Percentiles rank a stretch among this genome's conserved stretches.
Evolutionary conservation across 306 rosid species (phyloP).

Genomic region (Prunus kanzakura): DNA sequence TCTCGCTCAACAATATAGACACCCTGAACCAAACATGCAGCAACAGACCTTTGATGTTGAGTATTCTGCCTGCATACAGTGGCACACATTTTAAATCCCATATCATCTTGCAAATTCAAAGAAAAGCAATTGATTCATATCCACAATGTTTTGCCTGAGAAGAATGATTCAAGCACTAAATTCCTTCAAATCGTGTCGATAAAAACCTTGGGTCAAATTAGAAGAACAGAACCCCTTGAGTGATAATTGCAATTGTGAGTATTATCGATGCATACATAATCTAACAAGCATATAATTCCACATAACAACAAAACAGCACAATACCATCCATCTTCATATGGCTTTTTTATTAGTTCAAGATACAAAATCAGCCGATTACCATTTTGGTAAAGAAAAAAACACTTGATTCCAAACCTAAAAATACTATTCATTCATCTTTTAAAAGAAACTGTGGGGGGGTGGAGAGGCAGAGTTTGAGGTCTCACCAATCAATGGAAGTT

Average conservation of each 20-base stretch:
- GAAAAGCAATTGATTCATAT: background rate
- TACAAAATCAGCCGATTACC: background rate
- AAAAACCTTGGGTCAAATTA: too few relatives aligned
- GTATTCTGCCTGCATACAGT: slow-evolving; percentile 55
- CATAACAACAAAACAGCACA: background rate
- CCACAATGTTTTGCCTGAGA: background rate
- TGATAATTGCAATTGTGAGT: background rate
- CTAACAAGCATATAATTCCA: background rate
- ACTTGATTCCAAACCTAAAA: background rate
- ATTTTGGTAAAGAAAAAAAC: background rate
- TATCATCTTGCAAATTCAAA: slow-evolving; percentile 10
- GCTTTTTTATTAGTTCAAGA: background rate
- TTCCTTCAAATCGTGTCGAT: too few relatives aligned
- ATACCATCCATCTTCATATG: background rate
- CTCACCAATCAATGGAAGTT: slow-evolving; percentile 73
- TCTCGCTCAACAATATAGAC: slow-evolving; percentile 79
- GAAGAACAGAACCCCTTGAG: background rate
- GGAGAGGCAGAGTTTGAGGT: background rate
- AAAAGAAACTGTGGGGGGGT: background rate
- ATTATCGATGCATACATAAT: background rate
- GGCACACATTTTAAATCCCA: slow-evolving; percentile 2
- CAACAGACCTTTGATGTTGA: slow-evolving; percentile 69
- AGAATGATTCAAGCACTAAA: too few relatives aligned
- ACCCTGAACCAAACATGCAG: slow-evolving; percentile 91
- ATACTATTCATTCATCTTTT: too few relatives aligned